Evolutionary conservation across 2,329 filamentous ascomycete species (phyloP), one percentile per base, ranked within the genome.

Genomic region (Fusarium transvaalense): DNA sequence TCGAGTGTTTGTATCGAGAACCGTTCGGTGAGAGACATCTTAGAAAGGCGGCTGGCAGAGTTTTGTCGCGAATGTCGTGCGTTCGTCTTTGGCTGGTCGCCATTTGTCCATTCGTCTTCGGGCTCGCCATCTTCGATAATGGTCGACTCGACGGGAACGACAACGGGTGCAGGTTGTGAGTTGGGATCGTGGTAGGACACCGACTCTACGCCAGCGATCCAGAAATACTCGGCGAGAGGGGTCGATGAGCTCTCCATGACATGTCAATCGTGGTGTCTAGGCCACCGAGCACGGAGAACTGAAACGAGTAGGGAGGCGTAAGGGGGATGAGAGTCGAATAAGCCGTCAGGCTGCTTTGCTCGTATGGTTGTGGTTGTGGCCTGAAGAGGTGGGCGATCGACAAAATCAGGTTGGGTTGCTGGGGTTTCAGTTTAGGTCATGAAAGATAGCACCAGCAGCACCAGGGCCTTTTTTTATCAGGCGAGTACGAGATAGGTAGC

Each of bases 201-300:
- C 64, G 87, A 86, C 78, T 91, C 89, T 79, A 92, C 84, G 74
- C 89, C 89, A 71, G 89, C 89, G 77, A 92, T 91, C 89, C 89
- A 92, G 79, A 92, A 92, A 81, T 92, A 92, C 78, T 92, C 89
- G 79, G 89, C 89, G 77, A 92, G 83, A 76, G 89, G 89, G 69
- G 84, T 85, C 68, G 88, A 89, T 62, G 87, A 84, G 80, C 79
- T 82, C 76, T 88, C 86, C 86, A 89, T 89, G 81, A 80, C 84
- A 82, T 81, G 77, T 79, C 80, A 80, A 74, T 75, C 71, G 71
- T 71, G 59, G 66, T 34, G 52, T 61, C 48, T 68, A 53, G 71
- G 72, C 69, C 73, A 65, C 47, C 74, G 63, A 55, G 53, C 65
- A 68, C 71, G 64, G 71, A 51, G 38, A 47, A 52, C 37, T 58